Conservation (phyloP, 495 filamentous ascomycete species). For the Collariella sp. region DNA sequence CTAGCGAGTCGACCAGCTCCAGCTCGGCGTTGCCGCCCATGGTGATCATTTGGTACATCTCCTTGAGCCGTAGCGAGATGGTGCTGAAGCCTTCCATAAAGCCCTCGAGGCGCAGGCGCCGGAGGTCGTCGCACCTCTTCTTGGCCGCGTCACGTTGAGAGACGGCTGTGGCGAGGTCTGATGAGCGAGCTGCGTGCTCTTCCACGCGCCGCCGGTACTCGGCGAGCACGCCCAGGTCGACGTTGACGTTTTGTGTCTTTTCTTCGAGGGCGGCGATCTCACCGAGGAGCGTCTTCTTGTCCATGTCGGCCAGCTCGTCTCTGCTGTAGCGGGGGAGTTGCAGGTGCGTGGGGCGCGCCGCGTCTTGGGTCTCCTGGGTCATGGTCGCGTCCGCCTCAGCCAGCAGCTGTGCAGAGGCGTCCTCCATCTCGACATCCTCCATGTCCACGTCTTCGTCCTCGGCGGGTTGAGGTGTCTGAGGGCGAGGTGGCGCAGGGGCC, state of each 20-base stretch:
- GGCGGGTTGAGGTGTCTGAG: neutral
- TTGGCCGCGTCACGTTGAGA: constrained; percentile 74
- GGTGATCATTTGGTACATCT: constrained; percentile 99
- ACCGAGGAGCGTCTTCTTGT: constrained; percentile 75
- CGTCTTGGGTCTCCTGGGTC: constrained; percentile 24
- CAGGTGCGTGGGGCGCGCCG: constrained; percentile 24
- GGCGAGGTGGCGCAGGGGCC: neutral
- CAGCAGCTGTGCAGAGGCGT: constrained; percentile 22
- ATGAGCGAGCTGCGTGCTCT: constrained; percentile 73
- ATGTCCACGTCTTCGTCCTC: constrained; percentile 19
- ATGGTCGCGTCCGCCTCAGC: constrained; percentile 18
- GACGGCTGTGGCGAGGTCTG: constrained; percentile 69
- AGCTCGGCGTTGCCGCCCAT: constrained; percentile 99
- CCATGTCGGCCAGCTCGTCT: constrained; percentile 89
- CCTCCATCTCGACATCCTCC: constrained; percentile 14
- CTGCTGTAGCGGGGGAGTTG: constrained; percentile 74
- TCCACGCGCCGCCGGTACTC: constrained; percentile 88
- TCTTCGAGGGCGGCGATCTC: constrained; percentile 88
- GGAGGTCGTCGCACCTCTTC: constrained; percentile 80
- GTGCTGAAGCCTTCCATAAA: constrained; percentile 97
- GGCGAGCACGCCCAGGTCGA: constrained; percentile 83
- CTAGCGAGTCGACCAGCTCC: constrained; percentile 88
- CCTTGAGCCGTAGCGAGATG: constrained; percentile 93
- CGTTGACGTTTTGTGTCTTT: constrained; percentile 78
- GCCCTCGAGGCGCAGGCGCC: constrained; percentile 79